A percentile compares a stretch with the other conserved stretches of the same genome.
phyloP scores from a whole-genome alignment of 139 green algal species.

The Yamagishiella unicocca region DNA sequence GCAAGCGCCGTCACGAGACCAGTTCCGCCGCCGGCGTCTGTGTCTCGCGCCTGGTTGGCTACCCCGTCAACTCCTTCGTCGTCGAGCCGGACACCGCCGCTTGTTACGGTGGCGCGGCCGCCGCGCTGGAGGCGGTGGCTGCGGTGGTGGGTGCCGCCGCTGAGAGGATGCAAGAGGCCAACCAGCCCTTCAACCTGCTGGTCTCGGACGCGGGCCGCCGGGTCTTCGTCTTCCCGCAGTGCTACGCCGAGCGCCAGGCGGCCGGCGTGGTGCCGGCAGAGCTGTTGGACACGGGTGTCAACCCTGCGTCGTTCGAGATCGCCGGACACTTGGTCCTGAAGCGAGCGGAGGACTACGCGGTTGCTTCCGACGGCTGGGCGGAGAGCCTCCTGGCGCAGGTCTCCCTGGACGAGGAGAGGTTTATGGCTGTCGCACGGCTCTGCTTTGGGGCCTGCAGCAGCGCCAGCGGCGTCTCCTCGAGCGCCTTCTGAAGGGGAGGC shows the following conservation, averaged over 20 bases:
- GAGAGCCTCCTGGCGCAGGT: constrained; percentile 78
- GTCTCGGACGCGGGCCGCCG: constrained; percentile 89
- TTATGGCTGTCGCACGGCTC: constrained; percentile 38
- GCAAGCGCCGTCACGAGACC: constrained; percentile 7
- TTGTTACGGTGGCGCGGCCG: neutral
- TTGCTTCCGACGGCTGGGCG: constrained; percentile 48
- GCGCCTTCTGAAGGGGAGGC: no score
- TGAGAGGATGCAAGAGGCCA: constrained; percentile 77
- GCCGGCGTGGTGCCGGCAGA: constrained; percentile 71
- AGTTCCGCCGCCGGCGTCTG: constrained; percentile 40
- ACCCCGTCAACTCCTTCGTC: constrained; percentile 91
- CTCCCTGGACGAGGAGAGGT: constrained; percentile 71
- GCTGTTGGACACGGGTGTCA: constrained; percentile 82
- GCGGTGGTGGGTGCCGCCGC: constrained; percentile 74
- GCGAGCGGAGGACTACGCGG: constrained; percentile 85
- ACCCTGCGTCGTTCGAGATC: constrained; percentile 98
- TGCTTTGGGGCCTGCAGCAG: constrained; percentile 34
- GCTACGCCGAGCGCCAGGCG: constrained; percentile 90
- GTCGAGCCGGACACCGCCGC: constrained; percentile 79
- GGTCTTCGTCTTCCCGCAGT: constrained; percentile 92
- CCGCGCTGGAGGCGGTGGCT: constrained; percentile 51
- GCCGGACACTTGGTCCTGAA: constrained; percentile 97
- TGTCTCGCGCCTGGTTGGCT: constrained; percentile 79
- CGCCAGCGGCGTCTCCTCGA: no score
- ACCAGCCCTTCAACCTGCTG: constrained; percentile 98